A percentile compares a stretch with the other conserved stretches of the same genome.
Evolutionary conservation across 306 rosid species (phyloP).

Genomic region (Begonia peltatifolia): DNA sequence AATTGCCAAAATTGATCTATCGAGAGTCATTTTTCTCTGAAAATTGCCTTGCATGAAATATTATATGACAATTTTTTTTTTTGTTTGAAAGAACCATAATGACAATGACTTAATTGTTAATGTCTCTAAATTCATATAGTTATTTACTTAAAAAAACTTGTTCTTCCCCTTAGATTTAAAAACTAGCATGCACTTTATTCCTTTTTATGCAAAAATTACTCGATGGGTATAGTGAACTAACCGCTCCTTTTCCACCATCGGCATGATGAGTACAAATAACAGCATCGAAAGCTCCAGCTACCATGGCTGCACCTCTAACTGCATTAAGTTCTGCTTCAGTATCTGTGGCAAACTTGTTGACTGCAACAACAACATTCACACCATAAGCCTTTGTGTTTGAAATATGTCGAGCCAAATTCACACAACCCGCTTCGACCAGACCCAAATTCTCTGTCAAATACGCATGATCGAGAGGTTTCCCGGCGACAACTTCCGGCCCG

Average conservation of each 20-base stretch:
- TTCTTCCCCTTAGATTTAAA: no score
- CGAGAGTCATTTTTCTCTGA: no score
- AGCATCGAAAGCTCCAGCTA: slow-evolving; percentile 88
- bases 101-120: no score
- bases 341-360: slow-evolving; percentile 82
- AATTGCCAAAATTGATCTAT: no score
- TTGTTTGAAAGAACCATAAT: no score
- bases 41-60: no score
- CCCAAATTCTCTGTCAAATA: slow-evolving; percentile 65
- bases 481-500: slow-evolving; percentile 90
- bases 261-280: slow-evolving; percentile 89
- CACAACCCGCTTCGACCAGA: slow-evolving; percentile 89
- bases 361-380: slow-evolving; percentile 86
- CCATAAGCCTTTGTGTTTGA: slow-evolving; percentile 65
- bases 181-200: no score
- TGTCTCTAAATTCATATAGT: no score
- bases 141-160: no score
- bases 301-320: slow-evolving; percentile 53
- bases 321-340: slow-evolving; percentile 75
- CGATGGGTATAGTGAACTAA: slow-evolving; percentile 22
- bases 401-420: slow-evolving; percentile 77
- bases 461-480: slow-evolving; percentile 84
- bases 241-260: slow-evolving; percentile 98
- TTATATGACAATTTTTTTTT: no score
- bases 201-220: neutral